phyloP scores from a whole-genome alignment of 192 early-diverging fungal genomes.

The Pilaira anomala region DNA sequence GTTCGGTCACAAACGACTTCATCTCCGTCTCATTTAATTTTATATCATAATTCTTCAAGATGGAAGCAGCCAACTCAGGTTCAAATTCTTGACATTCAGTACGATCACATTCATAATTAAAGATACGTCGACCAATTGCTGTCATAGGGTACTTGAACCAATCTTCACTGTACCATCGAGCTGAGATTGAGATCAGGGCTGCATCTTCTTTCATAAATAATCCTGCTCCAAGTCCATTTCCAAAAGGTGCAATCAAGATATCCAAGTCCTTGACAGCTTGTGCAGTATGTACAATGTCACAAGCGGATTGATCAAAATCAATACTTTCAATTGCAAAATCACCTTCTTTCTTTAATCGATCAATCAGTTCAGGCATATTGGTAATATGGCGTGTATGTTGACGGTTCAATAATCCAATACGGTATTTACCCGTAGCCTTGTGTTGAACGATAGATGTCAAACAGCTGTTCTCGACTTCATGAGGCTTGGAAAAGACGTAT shows the following conservation, averaged over 20 bases:
- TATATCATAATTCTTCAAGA: background rate
- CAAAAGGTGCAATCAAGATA: conserved; percentile 25
- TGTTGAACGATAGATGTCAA: background rate
- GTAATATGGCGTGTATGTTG: conserved; percentile 26
- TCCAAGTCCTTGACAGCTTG: conserved; percentile 25
- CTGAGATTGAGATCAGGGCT: conserved; percentile 19
- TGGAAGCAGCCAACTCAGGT: background rate
- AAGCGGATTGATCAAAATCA: conserved; percentile 23
- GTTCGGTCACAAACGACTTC: background rate
- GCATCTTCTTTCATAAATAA: conserved; percentile 33
- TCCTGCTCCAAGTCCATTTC: conserved; percentile 24
- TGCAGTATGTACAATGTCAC: conserved; percentile 17
- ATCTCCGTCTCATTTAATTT: conserved; percentile 6
- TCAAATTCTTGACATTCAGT: conserved; percentile 27
- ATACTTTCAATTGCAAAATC: conserved; percentile 1
- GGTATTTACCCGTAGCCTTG: background rate
- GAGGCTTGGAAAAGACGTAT: background rate
- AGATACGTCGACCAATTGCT: conserved; percentile 27
- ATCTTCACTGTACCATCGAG: conserved; percentile 27
- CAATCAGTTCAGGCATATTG: conserved; percentile 24
- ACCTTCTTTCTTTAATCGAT: background rate
- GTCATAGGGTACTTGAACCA: conserved; percentile 35
- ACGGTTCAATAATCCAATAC: conserved; percentile 25
- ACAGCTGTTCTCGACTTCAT: background rate
- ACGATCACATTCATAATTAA: conserved; percentile 24